A percentile compares a stretch with the other conserved stretches of the same genome.
phyloP scores from a whole-genome alignment of 768 basidiomycete genomes.

The Vararia minispora region DNA sequence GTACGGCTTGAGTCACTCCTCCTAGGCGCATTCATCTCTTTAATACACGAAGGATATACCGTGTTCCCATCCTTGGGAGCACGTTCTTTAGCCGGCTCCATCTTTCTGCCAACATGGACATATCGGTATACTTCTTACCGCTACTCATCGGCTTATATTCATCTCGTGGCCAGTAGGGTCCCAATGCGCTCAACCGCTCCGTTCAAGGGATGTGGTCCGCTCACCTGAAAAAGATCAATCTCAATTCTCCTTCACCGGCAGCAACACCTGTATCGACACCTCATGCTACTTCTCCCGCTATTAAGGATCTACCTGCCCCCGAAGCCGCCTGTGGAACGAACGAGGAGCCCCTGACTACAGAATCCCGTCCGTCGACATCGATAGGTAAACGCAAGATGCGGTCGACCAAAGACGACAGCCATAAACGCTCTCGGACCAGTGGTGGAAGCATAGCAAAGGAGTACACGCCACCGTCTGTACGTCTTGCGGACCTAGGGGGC shows the following conservation, averaged over 20 bases:
- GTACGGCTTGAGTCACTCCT: too few relatives aligned
- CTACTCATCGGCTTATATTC: slow-evolving; percentile 4
- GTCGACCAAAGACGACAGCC: slow-evolving; percentile 42
- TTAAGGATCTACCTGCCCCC: slow-evolving; percentile 6
- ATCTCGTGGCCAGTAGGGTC: slow-evolving; percentile 43
- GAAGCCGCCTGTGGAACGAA: background rate
- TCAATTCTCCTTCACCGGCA: slow-evolving; percentile 31
- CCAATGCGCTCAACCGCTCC: slow-evolving; percentile 65
- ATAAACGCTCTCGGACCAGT: slow-evolving; percentile 37
- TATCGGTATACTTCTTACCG: background rate
- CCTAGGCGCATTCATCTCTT: too few relatives aligned
- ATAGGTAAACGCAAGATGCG: slow-evolving; percentile 56
- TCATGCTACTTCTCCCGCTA: slow-evolving; percentile 1
- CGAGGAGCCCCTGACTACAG: background rate
- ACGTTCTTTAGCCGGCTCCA: too few relatives aligned
- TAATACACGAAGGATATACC: too few relatives aligned
- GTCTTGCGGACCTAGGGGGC: slow-evolving; percentile 82
- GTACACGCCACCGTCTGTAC: slow-evolving; percentile 58
- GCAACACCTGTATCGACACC: slow-evolving; percentile 16
- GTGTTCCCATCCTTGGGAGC: too few relatives aligned
- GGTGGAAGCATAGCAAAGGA: slow-evolving; percentile 41
- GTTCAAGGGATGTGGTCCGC: slow-evolving; percentile 74
- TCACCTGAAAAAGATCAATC: slow-evolving; percentile 59
- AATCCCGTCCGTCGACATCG: slow-evolving; percentile 14
- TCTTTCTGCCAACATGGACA: background rate